Evolutionary conservation across 2,329 filamentous ascomycete genomes (phyloP).

Genomic region (Neoarthrinium moseri): DNA sequence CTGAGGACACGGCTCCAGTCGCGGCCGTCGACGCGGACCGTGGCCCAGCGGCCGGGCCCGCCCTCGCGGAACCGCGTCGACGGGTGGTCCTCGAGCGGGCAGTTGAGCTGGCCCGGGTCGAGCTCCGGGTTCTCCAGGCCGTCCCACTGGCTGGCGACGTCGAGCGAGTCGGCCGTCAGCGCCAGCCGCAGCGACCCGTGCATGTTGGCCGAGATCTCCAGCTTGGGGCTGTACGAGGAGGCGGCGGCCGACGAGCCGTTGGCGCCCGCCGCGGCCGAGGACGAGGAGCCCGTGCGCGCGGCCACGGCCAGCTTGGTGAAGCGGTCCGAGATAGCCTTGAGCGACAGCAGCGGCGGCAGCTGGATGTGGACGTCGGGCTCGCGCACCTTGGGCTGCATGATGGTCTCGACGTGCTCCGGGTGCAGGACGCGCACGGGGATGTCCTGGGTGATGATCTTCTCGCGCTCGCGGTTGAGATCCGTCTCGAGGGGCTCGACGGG

Average conservation of each 20-base stretch:
- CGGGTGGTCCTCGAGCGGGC: slow-evolving; percentile 75
- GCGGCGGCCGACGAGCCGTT: slow-evolving; percentile 29
- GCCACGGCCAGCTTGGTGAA: slow-evolving; percentile 80
- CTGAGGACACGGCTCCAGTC: slow-evolving; percentile 96
- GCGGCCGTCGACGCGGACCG: slow-evolving; percentile 84
- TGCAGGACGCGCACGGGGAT: slow-evolving; percentile 91
- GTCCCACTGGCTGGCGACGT: slow-evolving; percentile 83
- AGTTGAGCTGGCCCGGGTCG: slow-evolving; percentile 72
- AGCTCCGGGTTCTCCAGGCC: slow-evolving; percentile 84
- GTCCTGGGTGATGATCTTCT: slow-evolving; percentile 92
- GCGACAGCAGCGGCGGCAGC: slow-evolving; percentile 79
- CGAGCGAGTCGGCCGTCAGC: slow-evolving; percentile 78
- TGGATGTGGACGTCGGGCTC: slow-evolving; percentile 95
- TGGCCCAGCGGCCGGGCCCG: slow-evolving; percentile 82
- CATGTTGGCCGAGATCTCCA: slow-evolving; percentile 93
- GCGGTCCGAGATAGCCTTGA: slow-evolving; percentile 92
- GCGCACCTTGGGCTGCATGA: slow-evolving; percentile 87
- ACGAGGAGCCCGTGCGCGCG: slow-evolving; percentile 16
- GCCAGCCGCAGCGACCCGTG: slow-evolving; percentile 80
- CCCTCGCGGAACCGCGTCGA: slow-evolving; percentile 75
- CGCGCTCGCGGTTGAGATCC: slow-evolving; percentile 66
- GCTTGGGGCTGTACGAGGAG: slow-evolving; percentile 51
- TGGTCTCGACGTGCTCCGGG: slow-evolving; percentile 79
- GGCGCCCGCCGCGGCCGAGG: slow-evolving; percentile 14
- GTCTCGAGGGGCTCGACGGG: slow-evolving; percentile 53